Evolutionary conservation across 2,329 filamentous ascomycete genomes (phyloP).

Genomic region (Purpureocillium lavendulum): DNA sequence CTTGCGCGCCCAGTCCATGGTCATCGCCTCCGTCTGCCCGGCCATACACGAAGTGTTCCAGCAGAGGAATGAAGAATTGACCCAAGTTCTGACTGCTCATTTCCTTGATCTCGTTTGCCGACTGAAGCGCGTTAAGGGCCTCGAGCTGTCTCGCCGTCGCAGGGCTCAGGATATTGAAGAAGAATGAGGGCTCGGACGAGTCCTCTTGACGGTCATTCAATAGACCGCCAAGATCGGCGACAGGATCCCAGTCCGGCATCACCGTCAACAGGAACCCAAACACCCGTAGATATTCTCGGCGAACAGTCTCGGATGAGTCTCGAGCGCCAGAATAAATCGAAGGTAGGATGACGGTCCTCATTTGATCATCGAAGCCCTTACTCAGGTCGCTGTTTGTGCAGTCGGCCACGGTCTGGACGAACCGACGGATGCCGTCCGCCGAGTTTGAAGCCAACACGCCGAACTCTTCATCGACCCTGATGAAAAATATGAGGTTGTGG

Average conservation of each 20-base stretch:
- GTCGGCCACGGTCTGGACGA: constrained; percentile 57
- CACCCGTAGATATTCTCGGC: constrained; percentile 72
- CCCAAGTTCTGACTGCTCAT: constrained; percentile 72
- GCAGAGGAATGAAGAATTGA: constrained; percentile 80
- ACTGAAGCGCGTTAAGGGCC: constrained; percentile 68
- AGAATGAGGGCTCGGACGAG: constrained; percentile 62
- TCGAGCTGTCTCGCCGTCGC: constrained; percentile 79
- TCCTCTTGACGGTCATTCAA: constrained; percentile 58
- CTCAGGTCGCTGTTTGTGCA: constrained; percentile 22
- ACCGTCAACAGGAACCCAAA: constrained; percentile 69
- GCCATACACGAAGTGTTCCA: constrained; percentile 92
- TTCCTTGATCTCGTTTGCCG: constrained; percentile 53
- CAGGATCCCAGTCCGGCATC: constrained; percentile 59
- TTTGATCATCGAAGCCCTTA: constrained; percentile 44
- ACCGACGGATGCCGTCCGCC: constrained; percentile 69
- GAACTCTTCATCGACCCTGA: constrained; percentile 80
- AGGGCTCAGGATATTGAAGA: constrained; percentile 85
- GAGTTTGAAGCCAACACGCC: constrained; percentile 75
- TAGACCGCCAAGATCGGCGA: constrained; percentile 67
- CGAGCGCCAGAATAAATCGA: constrained; percentile 68
- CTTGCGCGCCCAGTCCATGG: constrained; percentile 78
- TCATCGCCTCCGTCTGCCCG: constrained; percentile 66
- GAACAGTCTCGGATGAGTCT: constrained; percentile 74
- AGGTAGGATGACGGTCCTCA: constrained; percentile 61
- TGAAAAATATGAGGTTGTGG: constrained; percentile 82